Evolutionary conservation across 2,329 filamentous ascomycete species (phyloP).

Genomic region (Aspergillus fumigatiaffinis): DNA sequence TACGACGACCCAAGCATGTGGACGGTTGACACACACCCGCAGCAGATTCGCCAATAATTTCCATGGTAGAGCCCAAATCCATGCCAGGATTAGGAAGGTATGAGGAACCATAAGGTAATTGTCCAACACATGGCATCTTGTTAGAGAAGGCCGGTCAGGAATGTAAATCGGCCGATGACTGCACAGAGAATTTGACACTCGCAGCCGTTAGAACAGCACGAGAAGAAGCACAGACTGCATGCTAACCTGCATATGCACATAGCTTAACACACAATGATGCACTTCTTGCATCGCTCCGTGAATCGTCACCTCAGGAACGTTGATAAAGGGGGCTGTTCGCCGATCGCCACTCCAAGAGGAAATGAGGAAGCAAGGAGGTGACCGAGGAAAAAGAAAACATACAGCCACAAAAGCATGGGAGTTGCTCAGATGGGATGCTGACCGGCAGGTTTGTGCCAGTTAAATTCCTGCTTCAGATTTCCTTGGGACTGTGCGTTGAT

Average conservation of each 20-base stretch:
- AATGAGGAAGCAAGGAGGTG: not conserved
- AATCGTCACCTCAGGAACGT: not conserved
- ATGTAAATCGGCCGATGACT: not conserved
- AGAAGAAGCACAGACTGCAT: not conserved
- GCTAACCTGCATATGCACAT: not conserved
- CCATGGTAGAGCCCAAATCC: not conserved
- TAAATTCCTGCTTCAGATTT: not conserved
- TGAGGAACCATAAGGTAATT: not conserved
- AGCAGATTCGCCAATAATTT: not conserved
- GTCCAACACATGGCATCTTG: not conserved
- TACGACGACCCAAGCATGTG: not conserved
- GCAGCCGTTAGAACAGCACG: not conserved
- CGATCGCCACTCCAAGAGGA: not conserved
- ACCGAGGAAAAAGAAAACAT: slow-evolving; percentile 1
- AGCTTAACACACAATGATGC: not conserved
- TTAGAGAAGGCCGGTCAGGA: not conserved
- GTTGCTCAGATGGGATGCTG: not conserved
- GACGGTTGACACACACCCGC: not conserved
- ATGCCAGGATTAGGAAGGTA: not conserved
- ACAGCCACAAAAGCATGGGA: not conserved
- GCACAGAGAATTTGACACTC: not conserved
- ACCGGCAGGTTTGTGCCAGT: not conserved
- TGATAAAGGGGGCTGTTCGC: not conserved
- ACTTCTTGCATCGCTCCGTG: not conserved
- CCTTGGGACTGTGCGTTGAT: slow-evolving; percentile 14